Conservation (phyloP, 371 early-diverging fungal species). For the Encephalitozoon intestinalis region DNA sequence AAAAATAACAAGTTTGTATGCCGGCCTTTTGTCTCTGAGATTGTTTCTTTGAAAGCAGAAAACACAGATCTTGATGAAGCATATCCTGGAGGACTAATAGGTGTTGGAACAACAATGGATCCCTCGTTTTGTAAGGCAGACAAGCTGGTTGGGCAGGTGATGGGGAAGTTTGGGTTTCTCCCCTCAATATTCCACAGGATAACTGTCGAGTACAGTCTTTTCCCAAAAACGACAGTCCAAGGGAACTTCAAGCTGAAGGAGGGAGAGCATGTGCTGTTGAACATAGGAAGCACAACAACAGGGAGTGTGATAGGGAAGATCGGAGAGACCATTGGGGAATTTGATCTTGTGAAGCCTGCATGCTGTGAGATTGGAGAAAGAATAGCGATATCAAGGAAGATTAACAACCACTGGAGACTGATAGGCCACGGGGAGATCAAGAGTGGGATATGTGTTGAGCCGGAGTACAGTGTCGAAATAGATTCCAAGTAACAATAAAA, state of each 20-base stretch:
- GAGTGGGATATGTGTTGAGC: slow-evolving; percentile 32
- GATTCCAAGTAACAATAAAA: not conserved
- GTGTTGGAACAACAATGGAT: slow-evolving; percentile 96
- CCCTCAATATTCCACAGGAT: slow-evolving; percentile 88
- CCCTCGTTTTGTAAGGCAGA: slow-evolving; percentile 95
- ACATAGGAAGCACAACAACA: slow-evolving; percentile 94
- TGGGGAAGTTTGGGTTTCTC: slow-evolving; percentile 84
- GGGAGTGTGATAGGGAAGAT: slow-evolving; percentile 82
- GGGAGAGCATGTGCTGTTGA: slow-evolving; percentile 87
- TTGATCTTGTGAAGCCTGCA: slow-evolving; percentile 79
- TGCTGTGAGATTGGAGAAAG: slow-evolving; percentile 95
- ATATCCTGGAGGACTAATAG: slow-evolving; percentile 97
- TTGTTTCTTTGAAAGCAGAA: slow-evolving; percentile 84
- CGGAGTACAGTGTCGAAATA: slow-evolving; percentile 12
- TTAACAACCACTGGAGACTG: slow-evolving; percentile 86
- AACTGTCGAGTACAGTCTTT: slow-evolving; percentile 86
- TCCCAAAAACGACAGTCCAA: slow-evolving; percentile 84
- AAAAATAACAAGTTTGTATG: slow-evolving; percentile 75
- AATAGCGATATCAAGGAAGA: slow-evolving; percentile 89
- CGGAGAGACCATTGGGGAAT: slow-evolving; percentile 76
- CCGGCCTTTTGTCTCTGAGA: slow-evolving; percentile 80
- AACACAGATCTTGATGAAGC: slow-evolving; percentile 84
- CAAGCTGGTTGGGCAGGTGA: slow-evolving; percentile 93
- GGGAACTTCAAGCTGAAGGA: slow-evolving; percentile 74
- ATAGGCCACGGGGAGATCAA: slow-evolving; percentile 56